Base-by-base conservation (phyloP, 208 protist species). In the Endotrypanum monterogeii region DNA sequence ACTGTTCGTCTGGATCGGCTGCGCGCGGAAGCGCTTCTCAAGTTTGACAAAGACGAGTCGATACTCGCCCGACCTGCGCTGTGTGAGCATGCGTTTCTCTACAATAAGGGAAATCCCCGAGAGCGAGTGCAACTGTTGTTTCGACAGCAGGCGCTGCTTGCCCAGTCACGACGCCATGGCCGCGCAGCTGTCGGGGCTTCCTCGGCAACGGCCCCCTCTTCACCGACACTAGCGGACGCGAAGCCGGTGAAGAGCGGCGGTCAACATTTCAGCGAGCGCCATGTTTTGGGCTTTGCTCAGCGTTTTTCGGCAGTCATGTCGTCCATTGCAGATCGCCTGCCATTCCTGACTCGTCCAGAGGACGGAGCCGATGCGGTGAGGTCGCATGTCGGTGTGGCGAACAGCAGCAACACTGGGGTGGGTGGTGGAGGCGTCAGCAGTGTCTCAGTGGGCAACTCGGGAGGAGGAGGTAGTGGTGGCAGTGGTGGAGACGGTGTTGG, bases 1-100 rank as follows among this genome's bases (percentile, higher is more conserved):
- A 25, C 76, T n/a, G 88, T 97, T n/a, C 82, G 83, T 55, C 67
- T 94, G 2, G 88, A 95, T 73, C 71, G 82, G n/a, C 67, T 76
- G 44, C 82, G 87, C 16, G 84, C 91, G 18, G 86, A 89, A 46
- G 78, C 84, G 35, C 81, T 95, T 56, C 80, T 89, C 12, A 89
- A 87, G 69, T 88, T 83, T 57, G 83, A 88, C 76, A 88, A 83
- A 76, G 87, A 89, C 83, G 80, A 87, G 62, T 73, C 71, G 35
- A 76, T 55, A 61, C 66, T 78, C 8, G 69, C 74, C 46, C 65
- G 83, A 23, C 82, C 83, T 20, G 52, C 80, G 14, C 67, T 95
- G 32, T 87, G 76, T 72, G 92, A 97, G 70, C 86, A 95, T 71
- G 89, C 83, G 9, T 83, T 86, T 55, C 69, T 97, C 9, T 79